A percentile compares a stretch with the other conserved stretches of the same genome.
These are phyloP conservation scores for Rhododendron ovatum DNA, from an alignment of 148 eudicot genomes.

Conservation along the genomic window DNA sequence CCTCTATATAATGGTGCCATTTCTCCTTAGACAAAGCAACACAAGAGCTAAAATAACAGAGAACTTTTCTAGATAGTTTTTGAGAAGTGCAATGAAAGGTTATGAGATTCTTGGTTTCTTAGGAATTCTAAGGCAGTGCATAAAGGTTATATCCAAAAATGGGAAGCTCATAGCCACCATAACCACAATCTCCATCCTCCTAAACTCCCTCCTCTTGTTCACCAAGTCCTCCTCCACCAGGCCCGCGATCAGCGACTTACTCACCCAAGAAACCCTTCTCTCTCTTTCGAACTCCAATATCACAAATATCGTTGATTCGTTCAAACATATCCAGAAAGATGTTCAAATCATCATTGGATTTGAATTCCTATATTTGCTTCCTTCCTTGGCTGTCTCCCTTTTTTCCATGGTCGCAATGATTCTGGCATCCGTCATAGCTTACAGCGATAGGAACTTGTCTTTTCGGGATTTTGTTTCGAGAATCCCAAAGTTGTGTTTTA, in stretches of 20 bases:
- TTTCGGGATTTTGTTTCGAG: not conserved
- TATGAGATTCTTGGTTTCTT: constrained; percentile 4
- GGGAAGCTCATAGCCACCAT: constrained; percentile 17
- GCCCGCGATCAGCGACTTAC: not conserved
- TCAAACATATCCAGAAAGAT: not conserved
- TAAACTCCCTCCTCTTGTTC: not conserved
- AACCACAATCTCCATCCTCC: constrained; percentile 5
- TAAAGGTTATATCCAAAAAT: constrained; percentile 18
- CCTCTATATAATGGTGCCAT: not conserved
- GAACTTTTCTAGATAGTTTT: not conserved
- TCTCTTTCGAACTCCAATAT: not conserved
- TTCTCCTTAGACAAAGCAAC: not conserved
- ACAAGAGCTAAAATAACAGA: not conserved
- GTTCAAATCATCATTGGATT: not conserved
- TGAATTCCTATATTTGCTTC: not conserved
- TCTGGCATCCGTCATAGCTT: not conserved
- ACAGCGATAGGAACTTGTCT: not conserved
- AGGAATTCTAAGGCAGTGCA: constrained; percentile 17
- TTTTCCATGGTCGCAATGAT: not conserved
- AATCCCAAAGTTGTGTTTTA: not conserved
- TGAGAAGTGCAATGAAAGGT: not conserved
- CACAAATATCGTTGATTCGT: not conserved
- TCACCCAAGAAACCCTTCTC: not conserved
- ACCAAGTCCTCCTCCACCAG: not conserved
- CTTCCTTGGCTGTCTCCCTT: not conserved